Conservation (phyloP, 352 stramenopile genomes). For the Aphanomyces euteiches region DNA sequence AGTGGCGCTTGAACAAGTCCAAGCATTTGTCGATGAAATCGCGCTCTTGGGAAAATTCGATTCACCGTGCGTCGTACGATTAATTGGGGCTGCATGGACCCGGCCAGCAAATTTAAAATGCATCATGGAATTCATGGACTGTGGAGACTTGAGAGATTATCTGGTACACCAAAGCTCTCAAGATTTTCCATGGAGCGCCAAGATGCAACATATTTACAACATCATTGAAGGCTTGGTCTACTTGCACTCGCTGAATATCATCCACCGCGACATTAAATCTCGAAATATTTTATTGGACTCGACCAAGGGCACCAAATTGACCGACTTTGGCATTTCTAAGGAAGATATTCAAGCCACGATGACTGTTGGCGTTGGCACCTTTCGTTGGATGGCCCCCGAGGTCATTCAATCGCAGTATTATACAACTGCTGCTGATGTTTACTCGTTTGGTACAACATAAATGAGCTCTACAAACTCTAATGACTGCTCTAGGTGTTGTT, state of each 20-base stretch:
- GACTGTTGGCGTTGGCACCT: conserved; percentile 23
- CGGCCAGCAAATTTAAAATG: conserved; percentile 1
- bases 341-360: conserved; percentile 21
- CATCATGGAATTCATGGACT: conserved; percentile 22
- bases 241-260: conserved; percentile 27
- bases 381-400: conserved; percentile 22
- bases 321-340: conserved; percentile 19
- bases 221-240: conserved; percentile 14
- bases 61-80: conserved; percentile 11
- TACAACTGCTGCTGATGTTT: conserved; percentile 16
- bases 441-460: conserved; percentile 19
- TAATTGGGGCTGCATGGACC: conserved; percentile 15
- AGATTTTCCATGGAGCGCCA: conserved; percentile 8
- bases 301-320: conserved; percentile 20
- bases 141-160: conserved; percentile 19
- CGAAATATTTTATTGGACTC: conserved; percentile 17
- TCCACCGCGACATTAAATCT: conserved; percentile 19
- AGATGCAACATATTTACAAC: conserved; percentile 1
- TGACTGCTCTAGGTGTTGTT: not conserved
- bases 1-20: not conserved
- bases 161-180: not conserved
- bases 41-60: conserved; percentile 16
- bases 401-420: conserved; percentile 23
- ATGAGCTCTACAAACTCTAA: not conserved
- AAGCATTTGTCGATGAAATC: conserved; percentile 22